Base-by-base conservation (phyloP, 2,329 filamentous ascomycete species). In the Neofusicoccum sp. region DNA sequence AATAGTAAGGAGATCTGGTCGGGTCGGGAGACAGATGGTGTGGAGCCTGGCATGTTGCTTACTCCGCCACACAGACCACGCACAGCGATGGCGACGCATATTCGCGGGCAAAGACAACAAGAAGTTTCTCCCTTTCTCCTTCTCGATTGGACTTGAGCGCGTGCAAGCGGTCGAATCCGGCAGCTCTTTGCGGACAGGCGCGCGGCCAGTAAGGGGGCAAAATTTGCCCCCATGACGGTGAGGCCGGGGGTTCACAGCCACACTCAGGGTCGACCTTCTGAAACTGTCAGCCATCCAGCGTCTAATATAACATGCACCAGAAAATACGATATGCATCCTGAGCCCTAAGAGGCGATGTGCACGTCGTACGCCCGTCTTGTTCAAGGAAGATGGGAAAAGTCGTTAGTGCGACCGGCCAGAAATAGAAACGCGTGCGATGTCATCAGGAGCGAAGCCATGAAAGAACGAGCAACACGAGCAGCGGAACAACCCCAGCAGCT, bases 131-230 rank as follows among this genome's bases (percentile, higher is more conserved):
- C 12, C 41, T 40, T 28, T 26, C 33, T 16, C 26, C 34, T 54
- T 56, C 28, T 33, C 40, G 20, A 56, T 16, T 31, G 12, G 36
- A 41, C 12, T 20, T n/a, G 36, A 5, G 6, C n/a, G 40, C 28
- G 9, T 9, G 33, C 30, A 14, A 20, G 48, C 48, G 48, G n/a
- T 20, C 31, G 24, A 12, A 38, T 8, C 7, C 5, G 49, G 49
- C 16, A 41, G 36, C 16, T 54, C 12, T 16, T 43, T 43, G 51
- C 51, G 36, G 34, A 11, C 38, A 56, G 20, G 38, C 40, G 28
- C 9, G 51, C 43, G 51, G 51, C 51, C 38, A 28, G 51, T 43
- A 56, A 56, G 36, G 38, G 49, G 49, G 51, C 38, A 24, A 56
- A 43, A 5, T 56, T 56, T 56, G 49, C 49, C 49, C 41, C 34